Base-by-base conservation (phyloP, 441 rosid species). In the Isatis lusitanica region DNA sequence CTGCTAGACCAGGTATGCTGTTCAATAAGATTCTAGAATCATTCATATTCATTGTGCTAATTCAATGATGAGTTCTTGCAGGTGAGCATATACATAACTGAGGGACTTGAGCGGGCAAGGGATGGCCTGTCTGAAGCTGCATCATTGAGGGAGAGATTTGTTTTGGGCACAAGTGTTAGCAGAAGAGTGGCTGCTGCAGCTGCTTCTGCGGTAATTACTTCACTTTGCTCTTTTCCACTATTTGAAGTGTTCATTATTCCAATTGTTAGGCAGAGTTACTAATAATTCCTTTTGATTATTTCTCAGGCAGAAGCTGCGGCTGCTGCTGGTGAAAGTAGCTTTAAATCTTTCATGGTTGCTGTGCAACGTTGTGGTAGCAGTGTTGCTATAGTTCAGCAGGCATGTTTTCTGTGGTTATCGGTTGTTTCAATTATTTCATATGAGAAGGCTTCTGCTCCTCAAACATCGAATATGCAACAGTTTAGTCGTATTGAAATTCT, bases 111-210 rank as follows among this genome's bases (percentile, higher is more conserved):
- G 80, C 87, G 97, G 83, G 94, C 98, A 68, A 87, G 98, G 77
- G 97, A 89, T 66, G 73, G 97, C 87, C 83, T 96, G 76, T 83
- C 92, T 50, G 98, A 96, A 85, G 97, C 98, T 79, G 97, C 98
- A 68, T 85, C 93, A 61, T 79, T 88, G 85, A 88, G 98, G 89
- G 99, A 95, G 86, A 90, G 84, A 81, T 93, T 87, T 90, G 92
- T 93, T 84, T 83, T 90, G 87, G 96, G 98, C 73, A 85, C 97
- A 78, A 87, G 52, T 61, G 58, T 95, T 66, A 88, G 97, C 83
- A 86, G 97, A 80, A 88, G 99, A 84, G 99, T 91, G 76, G 97
- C 98, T 76, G 98, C 99, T 72, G 98, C 99, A 39, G 99, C 99
- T 87, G 97, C 96, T 78, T 95, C 99, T 53, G 98, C 97, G 78